Percentiles rank a stretch among this genome's conserved stretches.
These are phyloP conservation scores for Cadophora sp. DNA, from an alignment of 2,329 filamentous ascomycete genomes.

Conservation along the genomic window DNA sequence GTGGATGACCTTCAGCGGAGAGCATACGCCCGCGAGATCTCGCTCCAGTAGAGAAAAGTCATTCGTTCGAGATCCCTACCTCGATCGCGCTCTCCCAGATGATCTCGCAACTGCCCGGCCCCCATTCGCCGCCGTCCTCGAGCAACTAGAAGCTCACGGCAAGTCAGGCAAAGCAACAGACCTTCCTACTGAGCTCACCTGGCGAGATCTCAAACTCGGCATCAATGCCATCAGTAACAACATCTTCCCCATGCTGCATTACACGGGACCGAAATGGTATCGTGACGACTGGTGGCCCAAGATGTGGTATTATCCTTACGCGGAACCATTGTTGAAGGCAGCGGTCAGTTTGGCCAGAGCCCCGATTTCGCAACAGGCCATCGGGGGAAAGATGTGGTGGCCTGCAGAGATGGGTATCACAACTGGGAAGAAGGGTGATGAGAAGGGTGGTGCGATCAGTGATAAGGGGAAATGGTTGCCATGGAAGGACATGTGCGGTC, in stretches of 20 bases:
- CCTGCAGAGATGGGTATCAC: constrained; percentile 2
- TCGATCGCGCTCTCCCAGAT: not conserved
- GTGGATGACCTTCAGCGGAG: constrained; percentile 2
- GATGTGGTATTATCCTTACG: constrained; percentile 6
- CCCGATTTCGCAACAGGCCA: not conserved
- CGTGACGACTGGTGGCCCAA: constrained; percentile 1
- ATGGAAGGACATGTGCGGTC: not conserved
- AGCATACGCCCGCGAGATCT: not conserved
- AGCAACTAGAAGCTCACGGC: not conserved
- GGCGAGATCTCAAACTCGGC: constrained; percentile 9
- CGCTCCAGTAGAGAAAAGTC: not conserved
- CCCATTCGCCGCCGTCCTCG: not conserved
- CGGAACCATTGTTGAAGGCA: constrained; percentile 3
- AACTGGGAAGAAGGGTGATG: not conserved
- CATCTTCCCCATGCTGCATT: constrained; percentile 7
- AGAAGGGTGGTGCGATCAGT: constrained; percentile 1
- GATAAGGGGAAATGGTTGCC: not conserved
- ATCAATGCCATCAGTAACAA: constrained; percentile 14
- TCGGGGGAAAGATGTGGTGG: constrained; percentile 11
- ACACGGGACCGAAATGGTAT: constrained; percentile 9
- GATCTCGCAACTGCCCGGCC: not conserved
- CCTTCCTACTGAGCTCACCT: not conserved
- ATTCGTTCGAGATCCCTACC: not conserved
- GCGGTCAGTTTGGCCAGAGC: not conserved
- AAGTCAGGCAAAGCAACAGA: not conserved